Conservation (phyloP, 306 rosid species). For the barrel medic (Medicago truncatula) region MtrunA17r5.0-ANR NC_053044.1:36530001-36530500, state of each 20-base stretch:
- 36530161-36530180: conserved; percentile 49
- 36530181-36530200: conserved; percentile 47
- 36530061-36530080: conserved; percentile 64
- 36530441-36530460: background rate
- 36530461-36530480: background rate
- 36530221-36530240: conserved; percentile 99
- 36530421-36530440: background rate
- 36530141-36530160: conserved; percentile 62
- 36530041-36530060: conserved; percentile 63
- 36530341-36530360: conserved; percentile 10
- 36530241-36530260: conserved; percentile 86
- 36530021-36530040: conserved; percentile 62
- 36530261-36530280: conserved; percentile 96
- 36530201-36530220: conserved; percentile 97
- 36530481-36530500: background rate
- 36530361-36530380: conserved; percentile 6
- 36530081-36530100: conserved; percentile 54
- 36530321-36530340: conserved; percentile 11
- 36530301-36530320: conserved; percentile 60
- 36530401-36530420: background rate
- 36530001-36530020: conserved; percentile 58
- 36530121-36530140: conserved; percentile 60
- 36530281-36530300: conserved; percentile 83
- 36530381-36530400: background rate
- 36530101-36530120: conserved; percentile 58